These are phyloP conservation scores for Zizania palustris DNA, from an alignment of 202 grass and related monocot genomes.

Conservation along the genomic window DNA sequence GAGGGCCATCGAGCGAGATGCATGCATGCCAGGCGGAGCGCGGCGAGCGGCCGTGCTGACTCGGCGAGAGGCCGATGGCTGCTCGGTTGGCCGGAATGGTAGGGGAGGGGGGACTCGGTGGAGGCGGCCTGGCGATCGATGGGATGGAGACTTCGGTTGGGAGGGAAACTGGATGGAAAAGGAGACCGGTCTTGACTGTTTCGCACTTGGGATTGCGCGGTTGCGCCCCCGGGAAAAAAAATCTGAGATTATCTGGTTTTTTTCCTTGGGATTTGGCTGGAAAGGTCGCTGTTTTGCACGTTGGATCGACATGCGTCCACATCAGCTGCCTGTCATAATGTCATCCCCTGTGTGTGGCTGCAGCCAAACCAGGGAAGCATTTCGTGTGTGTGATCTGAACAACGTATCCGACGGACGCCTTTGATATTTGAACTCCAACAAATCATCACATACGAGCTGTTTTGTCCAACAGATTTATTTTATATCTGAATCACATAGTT, in stretches of 20 bases:
- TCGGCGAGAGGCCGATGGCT: not conserved
- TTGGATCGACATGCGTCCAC: slow-evolving; percentile 48
- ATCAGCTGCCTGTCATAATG: slow-evolving; percentile 44
- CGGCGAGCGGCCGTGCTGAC: slow-evolving; percentile 37
- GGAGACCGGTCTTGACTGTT: not conserved
- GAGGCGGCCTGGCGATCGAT: not conserved
- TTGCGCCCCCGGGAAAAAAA: not conserved
- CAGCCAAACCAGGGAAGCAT: not conserved
- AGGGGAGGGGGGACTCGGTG: not conserved
- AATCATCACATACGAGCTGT: not conserved
- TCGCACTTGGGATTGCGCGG: not conserved
- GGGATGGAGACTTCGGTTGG: slow-evolving; percentile 35
- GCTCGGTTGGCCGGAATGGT: not conserved
- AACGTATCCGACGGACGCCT: not conserved
- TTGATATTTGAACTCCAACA: not conserved
- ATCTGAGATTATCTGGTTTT: not conserved
- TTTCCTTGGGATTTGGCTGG: not conserved
- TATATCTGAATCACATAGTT: not conserved
- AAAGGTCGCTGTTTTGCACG: slow-evolving; percentile 56
- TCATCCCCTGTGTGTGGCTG: not conserved
- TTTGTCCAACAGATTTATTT: not conserved
- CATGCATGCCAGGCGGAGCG: not conserved
- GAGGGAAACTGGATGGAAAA: slow-evolving; percentile 27
- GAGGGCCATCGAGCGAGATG: not conserved
- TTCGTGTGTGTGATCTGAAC: not conserved